These are phyloP conservation scores for Boletellus deceptivus DNA, from an alignment of 1,284 basidiomycete genomes.

Conservation along the genomic window DNA sequence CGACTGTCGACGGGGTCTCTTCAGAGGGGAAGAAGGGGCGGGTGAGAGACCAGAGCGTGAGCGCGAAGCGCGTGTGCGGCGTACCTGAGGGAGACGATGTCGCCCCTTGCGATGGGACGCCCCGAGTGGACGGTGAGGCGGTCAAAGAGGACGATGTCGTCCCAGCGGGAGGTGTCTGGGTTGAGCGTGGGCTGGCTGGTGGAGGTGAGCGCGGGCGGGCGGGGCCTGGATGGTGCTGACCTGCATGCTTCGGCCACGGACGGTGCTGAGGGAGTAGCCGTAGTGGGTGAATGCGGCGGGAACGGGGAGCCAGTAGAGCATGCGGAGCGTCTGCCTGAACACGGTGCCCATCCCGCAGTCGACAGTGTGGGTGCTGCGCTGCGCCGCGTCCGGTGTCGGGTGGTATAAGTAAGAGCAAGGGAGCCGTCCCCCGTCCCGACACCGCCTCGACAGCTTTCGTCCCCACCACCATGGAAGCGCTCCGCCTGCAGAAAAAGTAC, in stretches of 20 bases:
- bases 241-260: slow-evolving; percentile 75
- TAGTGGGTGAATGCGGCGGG: slow-evolving; percentile 49
- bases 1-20: slow-evolving; percentile 63
- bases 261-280: slow-evolving; percentile 51
- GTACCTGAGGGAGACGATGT: slow-evolving; percentile 63
- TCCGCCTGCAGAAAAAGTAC: slow-evolving; percentile 91
- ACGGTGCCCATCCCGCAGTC: not conserved
- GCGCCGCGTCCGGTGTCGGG: not conserved
- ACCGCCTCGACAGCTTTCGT: not conserved
- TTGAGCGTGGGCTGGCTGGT: slow-evolving; percentile 67
- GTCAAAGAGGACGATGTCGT: slow-evolving; percentile 66
- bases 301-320: slow-evolving; percentile 59
- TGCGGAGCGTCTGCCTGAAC: slow-evolving; percentile 24
- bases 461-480: slow-evolving; percentile 68
- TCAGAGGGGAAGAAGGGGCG: not conserved
- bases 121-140: slow-evolving; percentile 42
- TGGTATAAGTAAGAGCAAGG: no score
- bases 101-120: slow-evolving; percentile 49
- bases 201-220: not conserved
- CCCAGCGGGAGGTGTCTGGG: slow-evolving; percentile 59
- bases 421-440: no score
- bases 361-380: not conserved
- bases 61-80: not conserved
- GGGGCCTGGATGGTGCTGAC: slow-evolving; percentile 23
- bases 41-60: not conserved